Conservation (phyloP, 1,284 basidiomycete species). For the Sporisorium exsertum region DNA sequence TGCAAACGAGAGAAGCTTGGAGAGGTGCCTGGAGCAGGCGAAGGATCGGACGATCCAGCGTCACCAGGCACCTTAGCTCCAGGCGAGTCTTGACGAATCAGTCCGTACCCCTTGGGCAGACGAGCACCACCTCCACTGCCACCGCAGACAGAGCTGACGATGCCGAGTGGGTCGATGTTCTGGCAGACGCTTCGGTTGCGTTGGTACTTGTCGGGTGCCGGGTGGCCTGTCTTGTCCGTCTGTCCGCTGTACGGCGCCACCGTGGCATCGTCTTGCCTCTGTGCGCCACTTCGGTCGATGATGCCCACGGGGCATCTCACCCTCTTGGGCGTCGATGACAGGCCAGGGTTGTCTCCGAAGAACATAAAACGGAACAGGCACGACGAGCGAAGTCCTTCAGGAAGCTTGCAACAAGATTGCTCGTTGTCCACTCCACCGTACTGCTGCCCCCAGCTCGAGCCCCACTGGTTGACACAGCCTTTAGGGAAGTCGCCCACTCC, state of each 20-base stretch:
- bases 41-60: neutral
- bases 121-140: constrained; percentile 20
- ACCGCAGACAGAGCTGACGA: constrained; percentile 39
- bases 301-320: constrained; percentile 34
- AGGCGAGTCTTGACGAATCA: constrained; percentile 20
- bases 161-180: constrained; percentile 34
- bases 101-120: constrained; percentile 18
- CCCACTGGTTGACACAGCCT: constrained; percentile 40
- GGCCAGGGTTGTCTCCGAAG: constrained; percentile 30
- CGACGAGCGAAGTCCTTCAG: constrained; percentile 25
- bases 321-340: constrained; percentile 23
- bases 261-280: constrained; percentile 34
- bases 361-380: constrained; percentile 33
- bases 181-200: constrained; percentile 35
- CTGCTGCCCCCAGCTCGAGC: constrained; percentile 20
- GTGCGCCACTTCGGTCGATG: constrained; percentile 35
- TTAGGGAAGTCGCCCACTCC: constrained; percentile 34
- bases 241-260: constrained; percentile 15
- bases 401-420: constrained; percentile 31
- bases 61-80: constrained; percentile 5
- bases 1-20: neutral
- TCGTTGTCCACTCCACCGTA: constrained; percentile 31
- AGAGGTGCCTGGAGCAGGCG: neutral
- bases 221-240: constrained; percentile 31
- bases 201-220: constrained; percentile 36